Evolutionary conservation across 768 basidiomycete genomes (phyloP), one percentile per base, ranked within the genome.

Genomic region (Tremella mesenterica): DNA sequence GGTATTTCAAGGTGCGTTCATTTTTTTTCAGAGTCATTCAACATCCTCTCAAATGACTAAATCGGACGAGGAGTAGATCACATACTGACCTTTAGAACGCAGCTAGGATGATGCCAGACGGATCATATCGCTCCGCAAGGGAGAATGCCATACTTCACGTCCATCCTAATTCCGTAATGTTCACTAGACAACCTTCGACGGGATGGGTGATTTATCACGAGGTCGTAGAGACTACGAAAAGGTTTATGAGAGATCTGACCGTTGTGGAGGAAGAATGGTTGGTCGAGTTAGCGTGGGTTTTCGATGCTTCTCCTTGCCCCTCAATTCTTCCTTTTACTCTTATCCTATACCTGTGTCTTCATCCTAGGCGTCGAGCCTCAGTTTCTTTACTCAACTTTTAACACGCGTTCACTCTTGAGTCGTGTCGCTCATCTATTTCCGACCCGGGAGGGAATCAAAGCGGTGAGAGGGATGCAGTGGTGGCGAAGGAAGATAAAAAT

Each of bases 151-250:
- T 86, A 7, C 74, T 99, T 20, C 82, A 91, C 74, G 85, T 89
- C 3, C 93, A 97, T 71, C 93, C 95, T 0, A 88, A 84, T 6
- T 95, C 92, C 0, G 89, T 95, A 6, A 75, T 96, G 48, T 97
- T 97, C 69, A 95, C 89, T 0, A 77, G 95, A 38, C 91, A 88
- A 65, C 87, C 95, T 8, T 80, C 83, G 21, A 85, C 85, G 0
- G 87, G 88, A 6, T 96, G 90, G 88, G 87, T 99, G 3, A 77
- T 99, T 8, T 96, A 85, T 66, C 90, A 96, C 64, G 91, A 96
- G 70, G 83, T 95, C 76, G 85, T 96, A 64, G 93, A 97, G 73
- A 96, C 95, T 0, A 92, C 89, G 60, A 95, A 91, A 69, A 84
- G 83, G 36, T 92, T 95, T 69, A 95, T 99, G 66, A 82, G 86